phyloP scores from a whole-genome alignment of 495 filamentous ascomycete species.

The Usnea hakonensis region DNA sequence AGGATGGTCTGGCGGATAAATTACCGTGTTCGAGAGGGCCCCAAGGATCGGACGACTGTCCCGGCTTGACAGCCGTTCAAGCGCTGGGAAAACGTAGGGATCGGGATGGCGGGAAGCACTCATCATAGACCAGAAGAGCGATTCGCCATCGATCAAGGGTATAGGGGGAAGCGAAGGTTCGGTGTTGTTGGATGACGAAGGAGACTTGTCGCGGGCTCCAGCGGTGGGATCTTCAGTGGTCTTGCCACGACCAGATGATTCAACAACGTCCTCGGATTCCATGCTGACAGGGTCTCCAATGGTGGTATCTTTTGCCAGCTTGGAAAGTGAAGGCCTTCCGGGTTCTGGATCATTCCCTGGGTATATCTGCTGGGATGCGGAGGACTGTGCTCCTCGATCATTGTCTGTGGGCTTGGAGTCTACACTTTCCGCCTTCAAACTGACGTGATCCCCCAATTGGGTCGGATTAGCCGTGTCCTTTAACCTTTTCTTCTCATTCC shows the following conservation, averaged over 20 bases:
- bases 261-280: constrained; percentile 23
- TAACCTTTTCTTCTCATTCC: constrained; percentile 25
- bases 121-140: constrained; percentile 94
- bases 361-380: not conserved
- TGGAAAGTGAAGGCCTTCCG: constrained; percentile 15
- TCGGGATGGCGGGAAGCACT: constrained; percentile 58
- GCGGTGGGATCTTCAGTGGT: not conserved
- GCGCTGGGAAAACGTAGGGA: constrained; percentile 77
- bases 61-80: constrained; percentile 33
- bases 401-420: constrained; percentile 21
- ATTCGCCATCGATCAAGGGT: constrained; percentile 69
- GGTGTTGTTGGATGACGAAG: constrained; percentile 6
- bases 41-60: constrained; percentile 63
- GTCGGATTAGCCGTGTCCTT: constrained; percentile 24
- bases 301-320: constrained; percentile 23
- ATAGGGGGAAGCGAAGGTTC: constrained; percentile 47
- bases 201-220: not conserved
- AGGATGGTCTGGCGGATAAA: constrained; percentile 63
- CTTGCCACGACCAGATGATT: not conserved
- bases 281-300: constrained; percentile 25
- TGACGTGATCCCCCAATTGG: constrained; percentile 21
- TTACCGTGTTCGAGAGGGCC: constrained; percentile 81
- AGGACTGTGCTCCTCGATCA: constrained; percentile 16
- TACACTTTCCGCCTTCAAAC: constrained; percentile 24
- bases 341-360: not conserved